phyloP scores from a whole-genome alignment of 306 rosid genomes.

The Lathyrus tuberosus region DNA sequence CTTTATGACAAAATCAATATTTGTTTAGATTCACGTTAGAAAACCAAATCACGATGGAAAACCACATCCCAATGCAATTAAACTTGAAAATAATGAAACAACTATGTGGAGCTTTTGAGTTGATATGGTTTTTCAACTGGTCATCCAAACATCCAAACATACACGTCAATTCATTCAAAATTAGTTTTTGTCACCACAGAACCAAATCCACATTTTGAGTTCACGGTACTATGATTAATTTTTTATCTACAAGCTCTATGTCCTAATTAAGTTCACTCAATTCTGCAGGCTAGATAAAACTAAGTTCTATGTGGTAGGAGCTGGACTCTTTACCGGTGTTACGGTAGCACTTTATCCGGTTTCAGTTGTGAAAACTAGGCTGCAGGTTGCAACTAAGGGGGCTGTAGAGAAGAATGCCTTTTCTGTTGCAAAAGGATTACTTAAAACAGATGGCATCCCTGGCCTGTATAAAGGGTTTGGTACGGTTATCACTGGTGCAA shows the following conservation, averaged over 20 bases:
- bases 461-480: constrained; percentile 95
- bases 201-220: background rate
- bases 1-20: too few species aligned
- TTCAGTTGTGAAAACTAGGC: constrained; percentile 89
- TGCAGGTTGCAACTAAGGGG: constrained; percentile 83
- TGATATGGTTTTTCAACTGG: too few species aligned
- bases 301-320: constrained; percentile 88
- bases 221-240: background rate
- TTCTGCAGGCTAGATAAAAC: constrained; percentile 91
- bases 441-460: constrained; percentile 79
- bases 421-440: constrained; percentile 74
- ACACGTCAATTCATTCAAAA: too few species aligned
- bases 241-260: constrained; percentile 22
- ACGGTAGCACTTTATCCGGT: constrained; percentile 91
- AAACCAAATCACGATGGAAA: too few species aligned
- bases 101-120: too few species aligned
- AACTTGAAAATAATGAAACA: too few species aligned
- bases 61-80: too few species aligned
- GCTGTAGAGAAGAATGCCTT: constrained; percentile 70
- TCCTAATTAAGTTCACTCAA: constrained; percentile 40
- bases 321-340: constrained; percentile 91
- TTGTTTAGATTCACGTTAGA: too few species aligned
- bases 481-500: constrained; percentile 83
- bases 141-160: too few species aligned
- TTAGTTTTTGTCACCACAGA: too few species aligned